Evolutionary conservation across 805 yeast species (phyloP), one percentile per base, ranked within the genome.

Genomic region (Yamadazyma nakazawae): DNA sequence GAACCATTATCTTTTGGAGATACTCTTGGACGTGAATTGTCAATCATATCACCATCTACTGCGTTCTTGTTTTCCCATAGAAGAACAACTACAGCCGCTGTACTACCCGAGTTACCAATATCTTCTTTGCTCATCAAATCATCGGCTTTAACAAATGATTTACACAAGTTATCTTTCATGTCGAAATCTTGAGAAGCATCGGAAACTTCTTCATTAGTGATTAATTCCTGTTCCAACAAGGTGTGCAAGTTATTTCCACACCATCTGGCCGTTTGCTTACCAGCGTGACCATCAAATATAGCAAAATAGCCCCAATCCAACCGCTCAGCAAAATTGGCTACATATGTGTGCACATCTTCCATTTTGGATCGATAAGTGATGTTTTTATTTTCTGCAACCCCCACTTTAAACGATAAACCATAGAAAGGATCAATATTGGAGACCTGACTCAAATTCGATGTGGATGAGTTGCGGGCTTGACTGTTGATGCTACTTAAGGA

Each of bases 261-360:
- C 95, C 96, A 91, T 57, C 92, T 80, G 1, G 99, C 96, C 8
- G 96, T 85, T 54, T 82, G 88, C 46, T 82, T 82, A 18, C 99
- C 99, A 2, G 98, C 98, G 67, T 92, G 99, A 10, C 99, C 99
- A 66, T 92, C 99, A 66, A 90, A 92, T 0, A 92, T 78, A 14
- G 95, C 98, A 76, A 92, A 90, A 62, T 88, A 92, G 2, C 97
- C 98, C 85, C 96, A 86, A 62, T 90, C 97, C 26, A 85, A 70
- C 47, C 89, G 65, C 55, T 88, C 96, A n/a, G 91, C 94, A 70
- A 87, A 91, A 69, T 91, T 90, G 54, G 94, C 90, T 34, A 90
- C 89, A 57, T 86, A 88, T 0, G 95, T 87, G 63, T 92, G 98
- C 7, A 92, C 94, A 63, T 92, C 99, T 62, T 92, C 99, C 99